Conservation (phyloP, 2,329 filamentous ascomycete species). For the Arthrobotrys sphaeroides region DNA sequence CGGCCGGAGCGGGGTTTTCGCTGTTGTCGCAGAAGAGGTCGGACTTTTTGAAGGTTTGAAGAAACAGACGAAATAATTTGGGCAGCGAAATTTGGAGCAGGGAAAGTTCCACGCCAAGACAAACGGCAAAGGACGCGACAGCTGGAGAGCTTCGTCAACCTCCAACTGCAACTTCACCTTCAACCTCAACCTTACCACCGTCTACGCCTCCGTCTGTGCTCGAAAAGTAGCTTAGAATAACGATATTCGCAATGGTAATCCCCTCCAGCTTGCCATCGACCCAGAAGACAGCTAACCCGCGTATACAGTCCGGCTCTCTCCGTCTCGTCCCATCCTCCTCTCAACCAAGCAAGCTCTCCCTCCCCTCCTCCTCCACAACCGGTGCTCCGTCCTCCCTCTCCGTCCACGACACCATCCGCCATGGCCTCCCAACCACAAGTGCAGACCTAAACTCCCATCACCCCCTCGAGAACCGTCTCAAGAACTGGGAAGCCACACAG, state of each 20-base stretch:
- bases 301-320: conserved; percentile 72
- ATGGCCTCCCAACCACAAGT: conserved; percentile 71
- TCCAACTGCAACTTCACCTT: neutral
- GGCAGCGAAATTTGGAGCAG: conserved; percentile 17
- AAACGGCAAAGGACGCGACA: conserved; percentile 48
- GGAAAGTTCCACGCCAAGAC: conserved; percentile 27
- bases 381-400: conserved; percentile 90
- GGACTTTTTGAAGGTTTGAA: neutral
- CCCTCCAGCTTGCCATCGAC: neutral
- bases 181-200: conserved; percentile 6
- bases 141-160: conserved; percentile 49
- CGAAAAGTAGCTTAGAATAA: too few relatives aligned
- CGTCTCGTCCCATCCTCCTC: conserved; percentile 80
- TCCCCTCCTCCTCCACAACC: conserved; percentile 68
- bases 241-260: conserved; percentile 29
- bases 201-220: conserved; percentile 1
- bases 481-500: conserved; percentile 89
- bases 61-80: neutral
- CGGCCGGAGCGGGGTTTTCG: neutral
- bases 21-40: neutral
- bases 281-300: conserved; percentile 27
- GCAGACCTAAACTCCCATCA: conserved; percentile 74
- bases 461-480: conserved; percentile 89
- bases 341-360: conserved; percentile 73
- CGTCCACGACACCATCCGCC: conserved; percentile 90